These are phyloP conservation scores for Neurospora cerealis DNA, from an alignment of 495 filamentous ascomycete species.

Conservation along the genomic window DNA sequence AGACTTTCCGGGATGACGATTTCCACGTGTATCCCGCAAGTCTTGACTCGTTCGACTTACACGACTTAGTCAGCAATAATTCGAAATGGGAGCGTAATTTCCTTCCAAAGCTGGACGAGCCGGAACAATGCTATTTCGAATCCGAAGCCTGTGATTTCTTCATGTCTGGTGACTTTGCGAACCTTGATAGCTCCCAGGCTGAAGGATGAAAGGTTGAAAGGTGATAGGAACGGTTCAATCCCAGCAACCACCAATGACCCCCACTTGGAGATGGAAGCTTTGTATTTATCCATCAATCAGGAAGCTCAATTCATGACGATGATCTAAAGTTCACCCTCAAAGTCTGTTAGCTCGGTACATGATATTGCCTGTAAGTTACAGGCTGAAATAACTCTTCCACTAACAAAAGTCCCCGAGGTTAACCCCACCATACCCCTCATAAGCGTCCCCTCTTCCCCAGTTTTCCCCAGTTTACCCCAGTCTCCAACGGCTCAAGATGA, in stretches of 20 bases:
- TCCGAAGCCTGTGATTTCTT: not conserved
- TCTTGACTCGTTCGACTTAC: not conserved
- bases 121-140: too few species aligned
- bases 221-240: not conserved
- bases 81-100: not conserved
- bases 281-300: slow-evolving; percentile 31
- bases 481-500: not conserved
- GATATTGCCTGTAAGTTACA: too few species aligned
- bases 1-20: not conserved
- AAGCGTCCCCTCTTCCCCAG: not conserved
- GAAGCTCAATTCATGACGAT: not conserved
- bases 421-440: slow-evolving; percentile 10
- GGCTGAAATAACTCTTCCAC: not conserved
- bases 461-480: not conserved
- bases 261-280: not conserved
- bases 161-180: not conserved
- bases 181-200: not conserved
- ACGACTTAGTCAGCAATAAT: not conserved
- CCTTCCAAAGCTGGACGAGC: too few species aligned
- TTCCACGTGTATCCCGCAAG: not conserved
- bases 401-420: not conserved
- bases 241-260: not conserved
- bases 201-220: not conserved
- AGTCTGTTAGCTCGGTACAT: not conserved
- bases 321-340: not conserved